These are phyloP conservation scores for Lentinula edodes DNA, from an alignment of 768 basidiomycete species.

Conservation along the genomic window DNA sequence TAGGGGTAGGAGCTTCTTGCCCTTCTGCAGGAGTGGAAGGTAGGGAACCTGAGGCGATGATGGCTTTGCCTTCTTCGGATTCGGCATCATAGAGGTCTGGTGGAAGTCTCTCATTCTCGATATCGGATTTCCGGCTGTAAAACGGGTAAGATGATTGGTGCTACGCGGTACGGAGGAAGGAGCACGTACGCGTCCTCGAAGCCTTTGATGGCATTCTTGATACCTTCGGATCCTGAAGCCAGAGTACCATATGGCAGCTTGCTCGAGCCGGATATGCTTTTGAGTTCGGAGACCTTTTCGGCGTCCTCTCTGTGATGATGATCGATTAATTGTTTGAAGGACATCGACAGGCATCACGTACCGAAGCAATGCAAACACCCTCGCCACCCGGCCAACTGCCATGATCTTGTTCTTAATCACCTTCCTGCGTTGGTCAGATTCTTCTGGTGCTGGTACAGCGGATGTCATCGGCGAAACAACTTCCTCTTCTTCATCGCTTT, in stretches of 20 bases:
- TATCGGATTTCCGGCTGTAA: conserved; percentile 88
- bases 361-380: conserved; percentile 95
- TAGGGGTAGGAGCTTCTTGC: conserved; percentile 32
- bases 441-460: conserved; percentile 34
- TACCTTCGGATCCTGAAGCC: conserved; percentile 86
- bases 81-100: conserved; percentile 87
- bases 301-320: conserved; percentile 77
- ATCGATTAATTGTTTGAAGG: neutral
- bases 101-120: conserved; percentile 97
- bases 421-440: conserved; percentile 71
- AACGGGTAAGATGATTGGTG: neutral
- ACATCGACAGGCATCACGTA: conserved; percentile 30
- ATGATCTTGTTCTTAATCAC: conserved; percentile 98
- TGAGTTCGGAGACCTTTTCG: conserved; percentile 95
- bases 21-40: conserved; percentile 56
- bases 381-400: conserved; percentile 93
- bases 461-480: conserved; percentile 27
- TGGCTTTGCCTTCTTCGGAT: conserved; percentile 65
- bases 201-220: conserved; percentile 88
- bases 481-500: conserved; percentile 55
- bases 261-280: conserved; percentile 75
- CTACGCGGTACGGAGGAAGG: neutral
- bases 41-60: conserved; percentile 37
- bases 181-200: conserved; percentile 91
- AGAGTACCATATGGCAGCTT: conserved; percentile 81